A percentile compares a stretch with the other conserved stretches of the same genome.
These are phyloP conservation scores for Geosiphon pyriformis DNA, from an alignment of 192 early-diverging fungal species.

Conservation along the genomic window DNA sequence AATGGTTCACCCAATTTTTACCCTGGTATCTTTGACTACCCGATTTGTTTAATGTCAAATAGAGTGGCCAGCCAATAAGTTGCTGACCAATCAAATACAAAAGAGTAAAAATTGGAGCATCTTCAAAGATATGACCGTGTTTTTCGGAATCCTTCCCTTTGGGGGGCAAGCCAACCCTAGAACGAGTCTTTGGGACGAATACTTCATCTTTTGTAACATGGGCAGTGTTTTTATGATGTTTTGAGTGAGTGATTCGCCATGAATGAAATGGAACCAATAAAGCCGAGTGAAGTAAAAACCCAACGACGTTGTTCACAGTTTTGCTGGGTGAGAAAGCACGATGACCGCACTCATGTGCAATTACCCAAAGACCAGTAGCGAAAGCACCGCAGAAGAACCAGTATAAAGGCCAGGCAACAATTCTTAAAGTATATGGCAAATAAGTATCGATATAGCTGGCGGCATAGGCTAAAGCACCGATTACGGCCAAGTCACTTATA, in stretches of 20 bases:
- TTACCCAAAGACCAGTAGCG: conserved; percentile 85
- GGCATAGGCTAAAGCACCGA: conserved; percentile 55
- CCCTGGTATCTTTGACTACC: conserved; percentile 51
- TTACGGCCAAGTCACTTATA: conserved; percentile 65
- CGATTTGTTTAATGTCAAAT: conserved; percentile 72
- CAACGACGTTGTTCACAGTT: conserved; percentile 82
- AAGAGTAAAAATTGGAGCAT: conserved; percentile 66
- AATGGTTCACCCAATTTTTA: conserved; percentile 72
- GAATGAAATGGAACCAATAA: conserved; percentile 91
- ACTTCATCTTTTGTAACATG: conserved; percentile 93
- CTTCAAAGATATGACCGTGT: conserved; percentile 50
- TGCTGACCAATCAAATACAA: conserved; percentile 63
- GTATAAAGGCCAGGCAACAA: conserved; percentile 69
- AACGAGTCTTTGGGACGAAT: conserved; percentile 81
- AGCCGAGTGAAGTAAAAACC: conserved; percentile 83
- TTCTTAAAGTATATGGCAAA: conserved; percentile 43
- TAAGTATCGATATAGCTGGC: conserved; percentile 64
- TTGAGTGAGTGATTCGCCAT: conserved; percentile 87
- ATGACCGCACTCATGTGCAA: conserved; percentile 92
- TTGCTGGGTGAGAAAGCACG: conserved; percentile 82
- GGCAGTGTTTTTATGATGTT: conserved; percentile 89
- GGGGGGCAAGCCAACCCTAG: conserved; percentile 46
- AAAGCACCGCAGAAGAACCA: conserved; percentile 83
- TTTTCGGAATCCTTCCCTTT: conserved; percentile 42
- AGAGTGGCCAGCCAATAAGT: conserved; percentile 84